Evolutionary conservation across 768 basidiomycete species (phyloP).

Genomic region (Dacryopinax primogenitus): DNA sequence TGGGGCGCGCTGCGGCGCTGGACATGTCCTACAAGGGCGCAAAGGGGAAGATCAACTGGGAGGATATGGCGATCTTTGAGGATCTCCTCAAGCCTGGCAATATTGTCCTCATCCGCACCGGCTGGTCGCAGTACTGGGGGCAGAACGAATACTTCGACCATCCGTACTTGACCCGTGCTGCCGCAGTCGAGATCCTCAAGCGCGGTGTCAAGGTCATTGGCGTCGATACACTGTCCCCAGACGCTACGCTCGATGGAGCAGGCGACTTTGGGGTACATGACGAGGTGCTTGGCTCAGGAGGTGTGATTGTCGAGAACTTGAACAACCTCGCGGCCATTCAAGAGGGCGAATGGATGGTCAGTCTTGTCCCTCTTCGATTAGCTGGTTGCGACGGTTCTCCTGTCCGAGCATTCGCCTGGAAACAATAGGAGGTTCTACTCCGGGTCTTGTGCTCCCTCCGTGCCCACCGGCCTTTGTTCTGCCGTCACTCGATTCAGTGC

Average conservation of each 20-base stretch:
- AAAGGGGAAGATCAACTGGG: constrained; percentile 46
- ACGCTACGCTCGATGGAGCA: constrained; percentile 32
- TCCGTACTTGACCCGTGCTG: constrained; percentile 46
- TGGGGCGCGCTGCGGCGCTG: constrained; percentile 44
- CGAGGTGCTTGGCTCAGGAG: constrained; percentile 44
- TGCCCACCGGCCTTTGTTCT: too few species aligned
- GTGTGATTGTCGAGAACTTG: constrained; percentile 60
- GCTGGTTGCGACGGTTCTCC: constrained; percentile 53
- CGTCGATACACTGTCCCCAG: constrained; percentile 53
- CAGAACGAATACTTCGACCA: constrained; percentile 43
- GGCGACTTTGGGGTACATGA: constrained; percentile 43
- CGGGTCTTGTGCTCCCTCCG: too few species aligned
- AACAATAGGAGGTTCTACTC: background rate
- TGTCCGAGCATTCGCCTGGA: constrained; percentile 54
- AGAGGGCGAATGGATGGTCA: constrained; percentile 33
- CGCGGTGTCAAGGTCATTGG: constrained; percentile 47
- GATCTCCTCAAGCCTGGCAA: constrained; percentile 29
- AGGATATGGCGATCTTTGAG: constrained; percentile 29
- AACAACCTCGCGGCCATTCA: constrained; percentile 38
- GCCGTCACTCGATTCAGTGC: too few species aligned
- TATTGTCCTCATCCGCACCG: constrained; percentile 50
- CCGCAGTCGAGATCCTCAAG: constrained; percentile 38
- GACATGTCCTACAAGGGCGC: constrained; percentile 38
- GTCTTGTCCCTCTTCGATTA: constrained; percentile 48
- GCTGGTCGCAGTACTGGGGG: constrained; percentile 50